Conservation (phyloP, 225 moss, liverwort and hornwort species). For the Ulota crispa region DNA sequence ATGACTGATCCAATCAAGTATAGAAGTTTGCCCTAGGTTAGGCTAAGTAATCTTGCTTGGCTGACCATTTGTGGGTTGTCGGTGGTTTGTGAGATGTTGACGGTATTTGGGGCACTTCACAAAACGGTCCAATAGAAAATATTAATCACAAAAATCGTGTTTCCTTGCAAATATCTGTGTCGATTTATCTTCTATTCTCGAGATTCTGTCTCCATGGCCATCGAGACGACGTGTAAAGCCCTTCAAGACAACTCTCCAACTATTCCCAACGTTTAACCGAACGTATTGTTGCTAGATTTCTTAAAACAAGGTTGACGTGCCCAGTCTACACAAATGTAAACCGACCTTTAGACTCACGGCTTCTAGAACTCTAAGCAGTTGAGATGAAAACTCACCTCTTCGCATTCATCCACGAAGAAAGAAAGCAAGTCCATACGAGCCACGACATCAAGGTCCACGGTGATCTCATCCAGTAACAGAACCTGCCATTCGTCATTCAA, state of each 20-base stretch:
- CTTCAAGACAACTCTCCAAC: too few species aligned
- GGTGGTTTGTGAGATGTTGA: neutral
- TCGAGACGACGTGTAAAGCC: neutral
- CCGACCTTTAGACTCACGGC: neutral
- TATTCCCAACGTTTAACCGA: neutral
- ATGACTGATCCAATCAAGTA: too few species aligned
- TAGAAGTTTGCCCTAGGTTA: neutral
- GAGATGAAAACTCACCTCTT: constrained; percentile 43
- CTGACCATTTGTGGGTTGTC: neutral
- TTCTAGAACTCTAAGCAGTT: neutral
- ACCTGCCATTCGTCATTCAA: constrained; percentile 56
- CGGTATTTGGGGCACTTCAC: neutral
- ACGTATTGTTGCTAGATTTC: neutral
- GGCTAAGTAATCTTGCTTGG: neutral
- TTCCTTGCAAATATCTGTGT: neutral
- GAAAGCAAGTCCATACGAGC: constrained; percentile 89
- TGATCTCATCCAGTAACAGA: constrained; percentile 88
- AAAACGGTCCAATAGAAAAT: neutral
- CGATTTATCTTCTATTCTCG: too few species aligned
- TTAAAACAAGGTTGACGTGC: neutral
- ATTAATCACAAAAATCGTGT: neutral
- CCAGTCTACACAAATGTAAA: neutral
- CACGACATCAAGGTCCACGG: constrained; percentile 95
- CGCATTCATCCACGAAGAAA: constrained; percentile 82
- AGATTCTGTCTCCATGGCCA: neutral